Evolutionary conservation across 495 filamentous ascomycete species (phyloP), one percentile per base, ranked within the genome.

Genomic region (Xylaria nigripes): DNA sequence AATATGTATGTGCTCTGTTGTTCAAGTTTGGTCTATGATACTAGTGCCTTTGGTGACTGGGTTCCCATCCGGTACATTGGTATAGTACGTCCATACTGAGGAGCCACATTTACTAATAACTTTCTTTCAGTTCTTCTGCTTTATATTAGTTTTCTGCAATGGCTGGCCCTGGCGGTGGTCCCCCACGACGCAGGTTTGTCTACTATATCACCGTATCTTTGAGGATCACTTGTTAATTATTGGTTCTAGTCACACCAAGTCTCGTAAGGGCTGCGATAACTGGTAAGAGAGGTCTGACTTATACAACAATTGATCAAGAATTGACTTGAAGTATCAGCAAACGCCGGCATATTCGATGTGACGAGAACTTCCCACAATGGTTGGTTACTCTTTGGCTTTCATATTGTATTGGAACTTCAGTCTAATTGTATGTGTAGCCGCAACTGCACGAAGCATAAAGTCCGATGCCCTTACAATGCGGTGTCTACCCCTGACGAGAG

Each of bases 381-480:
- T 96, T 79, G 59, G 76, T 70, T 50, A n/a, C n/a, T n/a, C 38
- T 30, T 23, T 30, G 2, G 41, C 36, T 13, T 48, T 49, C 16
- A 38, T 38, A 15, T 47, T 30, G 38, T 46, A 41, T 48, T 45
- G 9, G 40, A 34, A 29, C 7, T 8, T 47, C 7, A 7, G 36
- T 45, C 71, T 77, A 51, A 76, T 40, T 61, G 30, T 34, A 36
- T 24, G 49, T 25, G 12, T 61, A 97, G 92, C 73, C 89, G 89
- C 57, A 97, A 97, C 71, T 98, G 93, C 72, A 96, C 92, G 50
- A 97, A 97, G 69, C 93, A 98, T 70, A 95, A 95, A 74, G 92
- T 94, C 61, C 85, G 90, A 65, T 98, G 93, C 71, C 92, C 95
- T 61, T 98, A 97, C 70, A 92, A 94, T 79, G 90, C 96, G 63